These are phyloP conservation scores for Dalechampia spathulata DNA, from an alignment of 441 rosid species.

Conservation along the genomic window DNA sequence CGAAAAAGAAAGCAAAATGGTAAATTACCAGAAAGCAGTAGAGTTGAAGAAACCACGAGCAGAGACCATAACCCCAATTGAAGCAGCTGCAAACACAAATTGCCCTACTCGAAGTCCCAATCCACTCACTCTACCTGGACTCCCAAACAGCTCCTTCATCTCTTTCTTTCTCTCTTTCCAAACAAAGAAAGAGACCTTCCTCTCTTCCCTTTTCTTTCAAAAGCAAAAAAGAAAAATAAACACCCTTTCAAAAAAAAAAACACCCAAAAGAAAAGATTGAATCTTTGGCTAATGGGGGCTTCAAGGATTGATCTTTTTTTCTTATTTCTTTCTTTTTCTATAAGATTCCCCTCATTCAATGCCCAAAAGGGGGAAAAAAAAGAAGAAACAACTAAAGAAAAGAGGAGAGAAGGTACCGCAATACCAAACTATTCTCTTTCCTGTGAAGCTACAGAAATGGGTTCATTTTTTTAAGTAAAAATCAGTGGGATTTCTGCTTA, in stretches of 20 bases:
- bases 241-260: background rate
- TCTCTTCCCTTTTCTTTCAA: no score
- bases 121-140: constrained; percentile 48
- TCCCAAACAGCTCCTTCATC: constrained; percentile 45
- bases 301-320: background rate
- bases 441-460: constrained; percentile 3
- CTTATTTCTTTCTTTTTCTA: background rate
- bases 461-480: background rate
- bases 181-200: background rate
- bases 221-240: background rate
- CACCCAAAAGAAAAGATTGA: background rate
- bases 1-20: background rate
- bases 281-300: background rate
- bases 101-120: constrained; percentile 39
- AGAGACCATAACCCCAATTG: constrained; percentile 41
- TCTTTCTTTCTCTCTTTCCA: constrained; percentile 11
- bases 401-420: no score
- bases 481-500: background rate
- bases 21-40: constrained; percentile 47
- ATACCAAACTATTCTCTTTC: background rate
- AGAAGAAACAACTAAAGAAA: no score
- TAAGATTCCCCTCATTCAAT: background rate
- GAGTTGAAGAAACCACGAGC: constrained; percentile 32
- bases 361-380: background rate
- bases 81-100: constrained; percentile 42